A percentile compares a stretch with the other conserved stretches of the same genome.
These are phyloP conservation scores for Solanum arcanum DNA, from an alignment of 257 asterid genomes.

Conservation along the genomic window DNA sequence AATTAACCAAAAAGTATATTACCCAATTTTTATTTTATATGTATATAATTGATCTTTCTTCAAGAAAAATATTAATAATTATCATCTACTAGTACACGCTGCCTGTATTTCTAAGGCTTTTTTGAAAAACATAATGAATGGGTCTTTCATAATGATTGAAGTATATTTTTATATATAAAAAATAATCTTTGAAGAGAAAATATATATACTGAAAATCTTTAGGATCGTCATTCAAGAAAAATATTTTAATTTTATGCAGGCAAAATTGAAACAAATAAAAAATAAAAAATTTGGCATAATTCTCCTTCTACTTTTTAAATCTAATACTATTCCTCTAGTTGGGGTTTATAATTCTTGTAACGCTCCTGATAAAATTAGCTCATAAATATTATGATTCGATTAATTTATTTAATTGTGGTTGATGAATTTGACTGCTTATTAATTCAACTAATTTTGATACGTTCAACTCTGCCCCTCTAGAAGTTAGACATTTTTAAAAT, in stretches of 20 bases:
- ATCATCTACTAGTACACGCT: background rate
- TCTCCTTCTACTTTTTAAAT: background rate
- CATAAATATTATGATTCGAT: background rate
- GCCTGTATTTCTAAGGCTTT: background rate
- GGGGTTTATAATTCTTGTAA: background rate
- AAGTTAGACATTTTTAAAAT: background rate
- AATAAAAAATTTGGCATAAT: background rate
- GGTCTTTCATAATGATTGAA: background rate
- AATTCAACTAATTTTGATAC: background rate
- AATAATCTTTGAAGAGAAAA: background rate
- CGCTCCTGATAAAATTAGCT: background rate
- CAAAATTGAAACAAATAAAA: background rate
- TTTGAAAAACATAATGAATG: background rate
- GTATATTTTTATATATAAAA: background rate
- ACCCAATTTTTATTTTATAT: background rate
- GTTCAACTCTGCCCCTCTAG: background rate
- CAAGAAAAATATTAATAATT: no score
- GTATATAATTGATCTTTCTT: background rate
- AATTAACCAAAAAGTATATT: background rate
- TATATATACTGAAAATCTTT: background rate
- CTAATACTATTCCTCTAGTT: background rate
- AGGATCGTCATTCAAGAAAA: background rate
- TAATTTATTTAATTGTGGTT: rapidly evolving
- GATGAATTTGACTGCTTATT: background rate
- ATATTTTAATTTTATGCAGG: background rate